Evolutionary conservation across 1,284 basidiomycete species (phyloP), one percentile per base, ranked within the genome.

Genomic region (Phellopilus nigrolimitatus): DNA sequence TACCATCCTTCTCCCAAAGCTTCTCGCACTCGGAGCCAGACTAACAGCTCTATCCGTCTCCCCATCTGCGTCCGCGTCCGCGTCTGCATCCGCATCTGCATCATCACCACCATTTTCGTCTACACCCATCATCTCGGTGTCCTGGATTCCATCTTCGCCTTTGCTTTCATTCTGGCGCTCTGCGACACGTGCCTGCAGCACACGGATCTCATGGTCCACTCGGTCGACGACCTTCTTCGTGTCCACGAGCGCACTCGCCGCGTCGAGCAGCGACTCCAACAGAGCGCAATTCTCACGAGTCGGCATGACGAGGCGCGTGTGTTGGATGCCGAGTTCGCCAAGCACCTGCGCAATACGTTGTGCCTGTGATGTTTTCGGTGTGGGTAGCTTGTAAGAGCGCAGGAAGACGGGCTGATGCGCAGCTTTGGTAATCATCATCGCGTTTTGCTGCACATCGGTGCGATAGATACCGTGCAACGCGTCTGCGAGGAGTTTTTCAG

Each of bases 201-300:
- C 78, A 49, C 80, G 70, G 38, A 93, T 80, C 60, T 97, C 94
- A 62, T 88, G 84, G 27, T 94, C 89, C 6, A 87, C 78, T 60
- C 85, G 81, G 65, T 97, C 93, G 19, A 90, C 79, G n/a, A 83
- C 73, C 60, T 88, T 86, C 73, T 95, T 97, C 57, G 84, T 84
- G 59, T 97, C 93, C 12, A 95, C 75, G 59, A 97, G 68, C 13
- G 79, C 72, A 2, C 76, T 75, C 0, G 89, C 80, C 0, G 88
- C 81, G 3, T 83, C 80, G 25, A 95, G 64, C 12, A 97, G 68
- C 3, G 73, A 71, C 56, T 95, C 91, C 30, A 92, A 73, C 56
- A 78, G 79, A 45, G 78, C 73, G 47, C 85, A 73, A 57, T 91
- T 95, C 24, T 83, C 80, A 28, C 81, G 76, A 1, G 94, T 95